Evolutionary conservation across 306 rosid genomes (phyloP), one percentile per base, ranked within the genome.

Genomic region (Macrotyloma uniflorum): DNA sequence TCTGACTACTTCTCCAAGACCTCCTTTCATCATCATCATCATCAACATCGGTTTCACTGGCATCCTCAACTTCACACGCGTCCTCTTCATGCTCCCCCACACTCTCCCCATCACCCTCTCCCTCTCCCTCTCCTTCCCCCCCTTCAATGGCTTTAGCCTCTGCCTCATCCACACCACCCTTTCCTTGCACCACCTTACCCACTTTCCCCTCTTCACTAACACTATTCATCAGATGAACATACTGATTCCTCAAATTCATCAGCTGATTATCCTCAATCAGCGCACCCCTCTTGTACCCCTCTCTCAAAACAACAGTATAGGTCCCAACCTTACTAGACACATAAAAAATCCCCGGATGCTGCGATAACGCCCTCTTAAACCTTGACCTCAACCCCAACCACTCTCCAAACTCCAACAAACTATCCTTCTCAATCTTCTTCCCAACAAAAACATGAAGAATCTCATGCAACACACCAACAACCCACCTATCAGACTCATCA

Each of bases 301-400:
- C 97, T 47, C 81, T 87, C 72, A 94, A 79, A 76, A 94, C 90
- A 80, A 88, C 90, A 0, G 97, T 94, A 70, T 86, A 80, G 6
- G 93, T 87, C 36, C 91, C 88, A 79, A 65, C 79, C 86, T 94
- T 94, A 77, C 81, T 87, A 4, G 96, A 94, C 74, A 90, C 5
- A 72, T 94, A 92, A 71, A 92, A 90, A 53, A 94, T 90, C 30
- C 97, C 97, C 0, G 98, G 96, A 28, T 92, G 96, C 45, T 85
- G 83, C 82, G 87, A 85, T 67, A 92, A 28, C 9, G 93, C 96
- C 79, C 90, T 78, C 89, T 89, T 92, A 79, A 92, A 89, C 86
- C 93, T 87, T 0, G 97, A 87, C 26, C 90, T 80, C 45, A 94
- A 80, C 49, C 98, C 97, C 81, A 94, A 79, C 81, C 79, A 87